phyloP scores from a whole-genome alignment of 2,329 filamentous ascomycete species.

The Hypoxylon sp. region DNA sequence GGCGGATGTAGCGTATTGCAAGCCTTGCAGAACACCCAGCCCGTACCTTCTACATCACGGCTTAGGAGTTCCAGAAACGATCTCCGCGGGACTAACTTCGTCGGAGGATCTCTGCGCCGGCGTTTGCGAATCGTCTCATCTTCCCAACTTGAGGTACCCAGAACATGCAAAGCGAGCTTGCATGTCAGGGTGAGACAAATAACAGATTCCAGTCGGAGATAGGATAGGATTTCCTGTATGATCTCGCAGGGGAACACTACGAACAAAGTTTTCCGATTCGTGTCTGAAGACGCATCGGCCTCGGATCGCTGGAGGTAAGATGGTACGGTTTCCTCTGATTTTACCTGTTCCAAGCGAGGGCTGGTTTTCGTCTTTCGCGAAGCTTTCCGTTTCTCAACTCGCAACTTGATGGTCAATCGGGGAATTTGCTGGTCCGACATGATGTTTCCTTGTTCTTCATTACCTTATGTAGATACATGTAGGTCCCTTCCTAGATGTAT shows the following conservation, averaged over 20 bases:
- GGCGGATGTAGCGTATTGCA: constrained; percentile 11
- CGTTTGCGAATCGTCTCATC: neutral
- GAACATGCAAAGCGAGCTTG: constrained; percentile 3
- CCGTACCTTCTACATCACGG: neutral
- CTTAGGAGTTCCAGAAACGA: neutral
- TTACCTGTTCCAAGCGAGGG: neutral
- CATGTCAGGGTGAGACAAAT: constrained; percentile 7
- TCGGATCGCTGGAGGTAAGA: constrained; percentile 2
- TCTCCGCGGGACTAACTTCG: neutral
- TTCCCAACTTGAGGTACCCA: constrained; percentile 9
- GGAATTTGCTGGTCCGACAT: neutral
- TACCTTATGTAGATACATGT: too few relatives aligned
- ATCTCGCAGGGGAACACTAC: constrained; percentile 9
- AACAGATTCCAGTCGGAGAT: neutral
- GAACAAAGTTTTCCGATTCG: constrained; percentile 2
- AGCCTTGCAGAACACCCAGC: constrained; percentile 1
- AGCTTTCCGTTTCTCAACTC: neutral
- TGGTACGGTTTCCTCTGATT: neutral
- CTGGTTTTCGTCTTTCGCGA: neutral
- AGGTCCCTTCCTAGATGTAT: too few relatives aligned
- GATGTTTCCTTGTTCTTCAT: neutral
- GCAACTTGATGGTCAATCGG: neutral
- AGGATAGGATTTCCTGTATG: neutral
- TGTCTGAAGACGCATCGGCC: constrained; percentile 2
- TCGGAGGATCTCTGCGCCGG: neutral